Evolutionary conservation across 352 stramenopile genomes (phyloP).

Genomic region (Phytopythium chamaehyphon): DNA sequence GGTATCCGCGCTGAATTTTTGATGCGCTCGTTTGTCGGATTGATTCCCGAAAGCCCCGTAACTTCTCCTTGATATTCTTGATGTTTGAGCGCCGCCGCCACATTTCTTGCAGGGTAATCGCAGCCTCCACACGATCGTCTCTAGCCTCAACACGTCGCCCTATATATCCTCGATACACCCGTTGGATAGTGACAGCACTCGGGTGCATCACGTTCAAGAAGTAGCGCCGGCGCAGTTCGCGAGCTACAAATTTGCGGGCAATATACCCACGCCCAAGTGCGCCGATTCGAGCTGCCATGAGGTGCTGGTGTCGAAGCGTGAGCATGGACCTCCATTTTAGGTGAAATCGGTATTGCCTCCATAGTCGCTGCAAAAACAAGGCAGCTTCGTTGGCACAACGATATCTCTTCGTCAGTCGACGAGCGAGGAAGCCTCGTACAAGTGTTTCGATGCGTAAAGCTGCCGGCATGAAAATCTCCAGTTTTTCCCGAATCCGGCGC

Average conservation of each 20-base stretch:
- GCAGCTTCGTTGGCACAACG: constrained; percentile 25
- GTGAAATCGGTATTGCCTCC: constrained; percentile 38
- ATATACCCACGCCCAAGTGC: constrained; percentile 58
- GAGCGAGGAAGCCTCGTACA: constrained; percentile 50
- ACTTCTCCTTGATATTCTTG: constrained; percentile 32
- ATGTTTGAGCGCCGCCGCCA: constrained; percentile 45
- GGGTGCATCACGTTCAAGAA: constrained; percentile 41
- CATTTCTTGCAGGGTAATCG: constrained; percentile 74
- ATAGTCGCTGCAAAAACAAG: constrained; percentile 45
- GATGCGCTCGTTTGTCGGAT: constrained; percentile 35
- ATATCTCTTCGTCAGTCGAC: constrained; percentile 26
- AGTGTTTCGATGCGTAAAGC: constrained; percentile 47
- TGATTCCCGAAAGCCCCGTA: constrained; percentile 34
- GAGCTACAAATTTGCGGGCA: constrained; percentile 45
- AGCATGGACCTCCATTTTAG: constrained; percentile 52
- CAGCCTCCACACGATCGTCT: constrained; percentile 56
- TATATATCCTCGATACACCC: constrained; percentile 64
- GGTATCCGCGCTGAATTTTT: constrained; percentile 55
- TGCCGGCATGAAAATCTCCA: constrained; percentile 43
- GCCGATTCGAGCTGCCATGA: constrained; percentile 63
- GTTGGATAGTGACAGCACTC: constrained; percentile 48
- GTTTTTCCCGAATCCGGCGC: constrained; percentile 16
- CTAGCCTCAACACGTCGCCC: constrained; percentile 48
- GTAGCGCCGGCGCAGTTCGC: constrained; percentile 40
- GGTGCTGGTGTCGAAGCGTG: constrained; percentile 32